Evolutionary conservation across 441 rosid species (phyloP).

Genomic region (Syzygium syzygioides): DNA sequence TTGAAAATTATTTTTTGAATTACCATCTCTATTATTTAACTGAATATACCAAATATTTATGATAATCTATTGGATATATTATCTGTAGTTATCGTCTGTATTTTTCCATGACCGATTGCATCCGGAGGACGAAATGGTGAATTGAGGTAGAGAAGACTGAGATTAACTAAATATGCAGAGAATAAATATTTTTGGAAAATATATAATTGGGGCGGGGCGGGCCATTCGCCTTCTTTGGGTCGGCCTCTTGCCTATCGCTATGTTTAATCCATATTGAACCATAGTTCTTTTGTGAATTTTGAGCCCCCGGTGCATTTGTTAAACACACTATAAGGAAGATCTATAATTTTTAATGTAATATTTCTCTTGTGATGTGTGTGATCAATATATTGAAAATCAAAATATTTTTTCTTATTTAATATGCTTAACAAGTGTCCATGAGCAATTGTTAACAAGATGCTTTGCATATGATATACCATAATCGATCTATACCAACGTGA

Average conservation of each 20-base stretch:
- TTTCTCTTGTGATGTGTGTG: not conserved
- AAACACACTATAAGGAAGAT: not conserved
- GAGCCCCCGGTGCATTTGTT: not conserved
- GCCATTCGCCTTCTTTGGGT: not conserved
- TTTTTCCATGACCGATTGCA: too few species aligned
- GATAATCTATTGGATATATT: too few species aligned
- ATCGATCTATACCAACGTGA: too few species aligned
- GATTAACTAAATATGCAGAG: too few species aligned
- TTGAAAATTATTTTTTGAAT: too few species aligned
- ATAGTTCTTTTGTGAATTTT: not conserved
- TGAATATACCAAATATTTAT: too few species aligned
- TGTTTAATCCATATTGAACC: not conserved
- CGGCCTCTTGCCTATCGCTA: not conserved
- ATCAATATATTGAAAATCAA: not conserved
- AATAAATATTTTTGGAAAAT: too few species aligned
- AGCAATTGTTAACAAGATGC: not conserved
- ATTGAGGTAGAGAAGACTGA: too few species aligned
- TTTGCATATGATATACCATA: not conserved
- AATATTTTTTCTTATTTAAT: not conserved
- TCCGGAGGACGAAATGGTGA: too few species aligned
- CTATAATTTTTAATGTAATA: not conserved
- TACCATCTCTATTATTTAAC: too few species aligned
- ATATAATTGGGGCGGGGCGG: too few species aligned
- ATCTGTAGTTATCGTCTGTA: too few species aligned
- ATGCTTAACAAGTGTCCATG: not conserved